Conservation (phyloP, 768 basidiomycete genomes). For the Pleurotus citrinopileatus region DNA sequence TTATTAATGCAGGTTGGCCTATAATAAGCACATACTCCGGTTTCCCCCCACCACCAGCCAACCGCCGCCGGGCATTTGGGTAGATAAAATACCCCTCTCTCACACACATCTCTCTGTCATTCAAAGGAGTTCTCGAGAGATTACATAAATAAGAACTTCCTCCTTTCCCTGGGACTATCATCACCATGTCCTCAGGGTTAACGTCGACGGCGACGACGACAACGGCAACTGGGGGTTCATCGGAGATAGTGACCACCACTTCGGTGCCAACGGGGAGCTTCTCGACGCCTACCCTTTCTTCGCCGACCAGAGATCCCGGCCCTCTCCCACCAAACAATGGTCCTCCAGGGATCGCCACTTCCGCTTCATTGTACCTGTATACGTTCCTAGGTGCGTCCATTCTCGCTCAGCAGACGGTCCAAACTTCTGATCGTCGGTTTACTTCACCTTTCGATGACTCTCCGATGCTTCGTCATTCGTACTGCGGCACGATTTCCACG, state of each 20-base stretch:
- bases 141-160: background rate
- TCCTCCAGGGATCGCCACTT: slow-evolving; percentile 1
- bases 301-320: background rate
- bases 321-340: background rate
- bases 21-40: background rate
- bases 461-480: slow-evolving; percentile 16
- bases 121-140: background rate
- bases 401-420: background rate
- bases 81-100: background rate
- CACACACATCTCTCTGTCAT: background rate
- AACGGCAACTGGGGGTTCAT: background rate
- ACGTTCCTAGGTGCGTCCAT: slow-evolving; percentile 1
- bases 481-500: background rate
- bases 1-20: background rate
- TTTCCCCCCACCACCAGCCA: background rate
- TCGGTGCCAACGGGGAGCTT: background rate
- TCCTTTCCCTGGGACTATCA: background rate
- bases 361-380: slow-evolving; percentile 6
- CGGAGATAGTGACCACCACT: background rate
- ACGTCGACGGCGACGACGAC: background rate
- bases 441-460: no score
- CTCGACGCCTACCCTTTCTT: background rate
- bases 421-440: background rate
- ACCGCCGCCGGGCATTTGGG: background rate
- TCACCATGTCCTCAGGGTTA: slow-evolving; percentile 1